Conservation (phyloP, 768 basidiomycete genomes). For the Mycena galopus region DNA sequence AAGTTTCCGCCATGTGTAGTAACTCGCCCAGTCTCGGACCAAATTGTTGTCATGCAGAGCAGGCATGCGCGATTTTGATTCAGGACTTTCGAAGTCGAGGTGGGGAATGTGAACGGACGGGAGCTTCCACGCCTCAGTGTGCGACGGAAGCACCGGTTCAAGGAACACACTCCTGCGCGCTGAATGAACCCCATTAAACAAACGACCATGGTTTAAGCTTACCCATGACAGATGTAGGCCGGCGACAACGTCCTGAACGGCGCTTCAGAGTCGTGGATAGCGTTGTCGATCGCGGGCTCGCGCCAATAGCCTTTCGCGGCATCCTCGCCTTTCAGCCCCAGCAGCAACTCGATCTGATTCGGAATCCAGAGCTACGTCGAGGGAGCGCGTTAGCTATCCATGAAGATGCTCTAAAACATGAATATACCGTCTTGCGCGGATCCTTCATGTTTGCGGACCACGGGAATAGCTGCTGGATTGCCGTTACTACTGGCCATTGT, state of each 20-base stretch:
- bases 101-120: constrained; percentile 4
- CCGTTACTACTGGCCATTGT: background rate
- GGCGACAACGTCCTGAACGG: background rate
- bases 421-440: background rate
- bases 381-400: background rate
- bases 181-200: background rate
- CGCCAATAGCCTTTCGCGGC: constrained; percentile 10
- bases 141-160: background rate
- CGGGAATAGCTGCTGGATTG: constrained; percentile 9
- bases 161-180: constrained; percentile 9
- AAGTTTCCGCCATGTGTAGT: constrained; percentile 17
- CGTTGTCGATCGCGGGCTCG: background rate
- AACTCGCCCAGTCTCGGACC: constrained; percentile 9
- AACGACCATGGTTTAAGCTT: no score
- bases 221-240: constrained; percentile 18
- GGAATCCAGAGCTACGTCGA: background rate
- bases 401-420: no score
- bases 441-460: constrained; percentile 1
- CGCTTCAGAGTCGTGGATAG: background rate
- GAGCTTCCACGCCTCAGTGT: constrained; percentile 4
- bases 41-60: background rate
- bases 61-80: background rate
- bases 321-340: background rate
- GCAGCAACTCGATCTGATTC: constrained; percentile 7
- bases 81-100: background rate